phyloP scores from a whole-genome alignment of 805 yeast species.

The Kodamaea fukazawae region DNA sequence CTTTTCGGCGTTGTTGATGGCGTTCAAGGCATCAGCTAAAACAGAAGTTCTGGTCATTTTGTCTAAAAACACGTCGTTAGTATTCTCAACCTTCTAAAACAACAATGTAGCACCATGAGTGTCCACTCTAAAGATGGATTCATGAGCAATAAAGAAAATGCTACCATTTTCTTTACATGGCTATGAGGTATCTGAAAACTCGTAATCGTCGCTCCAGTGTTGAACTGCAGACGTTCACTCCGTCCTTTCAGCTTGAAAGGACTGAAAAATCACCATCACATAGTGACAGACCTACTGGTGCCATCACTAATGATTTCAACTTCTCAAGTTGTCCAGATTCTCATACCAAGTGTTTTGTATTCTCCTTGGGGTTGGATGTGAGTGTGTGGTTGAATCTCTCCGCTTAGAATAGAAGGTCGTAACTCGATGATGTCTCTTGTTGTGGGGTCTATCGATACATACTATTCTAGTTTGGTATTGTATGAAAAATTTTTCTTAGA shows the following conservation, averaged over 20 bases:
- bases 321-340: constrained; percentile 21
- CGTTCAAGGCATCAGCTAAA: constrained; percentile 97
- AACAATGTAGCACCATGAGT: constrained; percentile 35
- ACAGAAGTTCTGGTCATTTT: constrained; percentile 97
- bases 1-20: constrained; percentile 98
- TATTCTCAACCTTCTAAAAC: constrained; percentile 10
- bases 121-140: constrained; percentile 32
- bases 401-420: neutral
- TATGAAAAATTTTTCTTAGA: neutral
- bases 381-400: too few relatives aligned
- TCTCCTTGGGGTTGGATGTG: too few relatives aligned
- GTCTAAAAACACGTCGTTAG: constrained; percentile 11
- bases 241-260: neutral
- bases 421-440: constrained; percentile 6
- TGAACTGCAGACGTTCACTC: constrained; percentile 6
- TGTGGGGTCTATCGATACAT: constrained; percentile 3
- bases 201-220: constrained; percentile 13
- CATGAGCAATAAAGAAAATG: constrained; percentile 32
- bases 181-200: constrained; percentile 27
- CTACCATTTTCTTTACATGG: constrained; percentile 5
- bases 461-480: constrained; percentile 2
- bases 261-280: constrained; percentile 1
- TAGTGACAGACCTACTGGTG: constrained; percentile 1
- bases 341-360: constrained; percentile 11
- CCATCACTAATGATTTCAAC: constrained; percentile 1